Percentiles rank a stretch among this genome's conserved stretches.
Conservation (phyloP, 2,329 filamentous ascomycete genomes). For the Rhynchosporium agropyri region DNA sequence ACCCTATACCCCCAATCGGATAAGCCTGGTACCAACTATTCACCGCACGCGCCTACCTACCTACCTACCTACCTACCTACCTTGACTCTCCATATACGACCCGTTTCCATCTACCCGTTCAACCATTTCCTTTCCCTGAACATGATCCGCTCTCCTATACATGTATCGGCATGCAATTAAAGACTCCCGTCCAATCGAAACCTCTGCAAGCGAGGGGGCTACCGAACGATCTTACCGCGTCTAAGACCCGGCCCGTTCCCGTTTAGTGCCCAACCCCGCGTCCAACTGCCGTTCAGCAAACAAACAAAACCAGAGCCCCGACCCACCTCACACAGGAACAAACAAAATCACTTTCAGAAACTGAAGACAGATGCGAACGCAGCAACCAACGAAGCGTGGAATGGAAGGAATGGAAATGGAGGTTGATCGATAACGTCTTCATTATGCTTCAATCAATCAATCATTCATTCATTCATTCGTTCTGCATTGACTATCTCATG, state of each 20-base stretch:
- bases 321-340: slow-evolving; percentile 1
- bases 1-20: too few relatives aligned
- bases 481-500: slow-evolving; percentile 16
- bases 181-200: background rate
- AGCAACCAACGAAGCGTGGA: background rate
- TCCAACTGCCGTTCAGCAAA: background rate
- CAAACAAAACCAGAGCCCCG: background rate
- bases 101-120: background rate
- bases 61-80: background rate
- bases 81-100: background rate
- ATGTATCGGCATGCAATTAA: slow-evolving; percentile 1
- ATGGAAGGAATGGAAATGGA: background rate
- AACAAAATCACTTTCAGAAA: background rate
- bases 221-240: background rate
- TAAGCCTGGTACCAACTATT: too few relatives aligned
- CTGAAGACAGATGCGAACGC: background rate
- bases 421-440: background rate
- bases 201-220: slow-evolving; percentile 10
- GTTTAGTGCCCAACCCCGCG: background rate
- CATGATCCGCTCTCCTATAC: background rate
- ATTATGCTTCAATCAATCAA: background rate
- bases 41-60: too few relatives aligned
- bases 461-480: background rate
- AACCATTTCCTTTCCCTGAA: background rate
- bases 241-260: background rate